Base-by-base conservation (phyloP, 345 rosid species). In the Physaria fendleri region DNA sequence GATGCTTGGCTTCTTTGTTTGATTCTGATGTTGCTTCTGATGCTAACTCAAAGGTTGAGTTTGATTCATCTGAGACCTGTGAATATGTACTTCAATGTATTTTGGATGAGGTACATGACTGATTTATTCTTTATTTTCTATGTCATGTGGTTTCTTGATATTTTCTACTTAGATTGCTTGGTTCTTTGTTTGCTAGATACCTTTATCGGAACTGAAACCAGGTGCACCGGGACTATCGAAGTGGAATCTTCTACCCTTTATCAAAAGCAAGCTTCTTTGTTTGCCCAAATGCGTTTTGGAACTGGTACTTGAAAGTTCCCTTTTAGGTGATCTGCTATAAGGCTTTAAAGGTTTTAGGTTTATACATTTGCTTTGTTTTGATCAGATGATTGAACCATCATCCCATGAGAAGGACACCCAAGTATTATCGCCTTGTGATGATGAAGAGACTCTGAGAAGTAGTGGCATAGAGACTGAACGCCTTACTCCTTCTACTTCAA, bases 11-110 rank as follows among this genome's bases (percentile, higher is more conserved):
- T 0, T 70, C 68, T 24, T 33, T 70, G 34, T 70, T 40, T 56
- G 54, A 40, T 63, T 55, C 13, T 39, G 21, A 44, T 28, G 56
- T 60, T 59, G 34, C 8, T n/a, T 37, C 44, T 22, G 64, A 62
- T 29, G 52, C 3, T 62, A 15, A 30, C 0, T 47, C 60, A 34
- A 70, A 25, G 41, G 14, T 70, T 2, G 65, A 70, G 59, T 70
- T 70, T 33, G 74, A 56, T 41, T 56, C 47, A 0, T 70, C 74
- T 0, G 8, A 24, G 22, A 63, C 60, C 65, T 70, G 69, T 63
- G 60, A 62, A 34, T 22, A 56, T 56, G 74, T 70, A 14, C 74
- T 70, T 13, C 69, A 63, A 25, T 70, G 69, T 32, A 49, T 70
- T 14, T 33, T 63, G 8, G 74, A 63, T 25, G 74, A 70, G 74